Evolutionary conservation across 2,329 filamentous ascomycete species (phyloP).

Genomic region (Ambrosiella cleistominuta): DNA sequence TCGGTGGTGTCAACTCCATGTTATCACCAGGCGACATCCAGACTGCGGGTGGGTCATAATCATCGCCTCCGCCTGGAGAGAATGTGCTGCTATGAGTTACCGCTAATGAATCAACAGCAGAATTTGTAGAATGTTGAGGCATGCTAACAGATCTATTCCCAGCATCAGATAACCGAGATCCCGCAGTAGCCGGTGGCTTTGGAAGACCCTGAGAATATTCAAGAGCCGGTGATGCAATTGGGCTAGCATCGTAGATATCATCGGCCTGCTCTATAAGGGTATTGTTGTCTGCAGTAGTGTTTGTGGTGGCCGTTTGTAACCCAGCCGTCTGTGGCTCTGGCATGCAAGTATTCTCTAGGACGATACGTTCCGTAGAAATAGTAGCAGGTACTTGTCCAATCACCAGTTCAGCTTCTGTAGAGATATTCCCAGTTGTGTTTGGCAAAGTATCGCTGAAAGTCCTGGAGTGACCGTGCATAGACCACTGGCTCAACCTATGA

Average conservation of each 20-base stretch:
- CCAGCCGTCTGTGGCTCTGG: no score
- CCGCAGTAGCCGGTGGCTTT: neutral
- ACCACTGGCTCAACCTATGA: neutral
- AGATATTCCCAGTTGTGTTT: neutral
- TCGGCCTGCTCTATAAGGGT: neutral
- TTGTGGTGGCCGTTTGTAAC: neutral
- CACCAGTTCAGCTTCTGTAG: neutral
- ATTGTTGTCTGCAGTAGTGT: neutral
- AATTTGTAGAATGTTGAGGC: neutral
- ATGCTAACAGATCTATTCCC: neutral
- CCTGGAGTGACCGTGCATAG: neutral
- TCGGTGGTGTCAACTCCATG: neutral
- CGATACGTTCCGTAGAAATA: no score
- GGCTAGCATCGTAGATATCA: neutral
- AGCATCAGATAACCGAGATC: no score
- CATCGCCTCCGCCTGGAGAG: slow-evolving; percentile 7
- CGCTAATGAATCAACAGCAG: neutral
- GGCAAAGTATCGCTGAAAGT: neutral
- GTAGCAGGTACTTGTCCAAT: no score
- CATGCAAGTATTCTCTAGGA: no score
- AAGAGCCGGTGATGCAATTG: neutral
- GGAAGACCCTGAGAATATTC: neutral
- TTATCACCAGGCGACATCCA: slow-evolving; percentile 6
- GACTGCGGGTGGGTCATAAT: slow-evolving; percentile 11
- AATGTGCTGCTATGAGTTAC: slow-evolving; percentile 7